These are phyloP conservation scores for Papiliotrema laurentii DNA, from an alignment of 1,284 basidiomycete genomes.

Conservation along the genomic window DNA sequence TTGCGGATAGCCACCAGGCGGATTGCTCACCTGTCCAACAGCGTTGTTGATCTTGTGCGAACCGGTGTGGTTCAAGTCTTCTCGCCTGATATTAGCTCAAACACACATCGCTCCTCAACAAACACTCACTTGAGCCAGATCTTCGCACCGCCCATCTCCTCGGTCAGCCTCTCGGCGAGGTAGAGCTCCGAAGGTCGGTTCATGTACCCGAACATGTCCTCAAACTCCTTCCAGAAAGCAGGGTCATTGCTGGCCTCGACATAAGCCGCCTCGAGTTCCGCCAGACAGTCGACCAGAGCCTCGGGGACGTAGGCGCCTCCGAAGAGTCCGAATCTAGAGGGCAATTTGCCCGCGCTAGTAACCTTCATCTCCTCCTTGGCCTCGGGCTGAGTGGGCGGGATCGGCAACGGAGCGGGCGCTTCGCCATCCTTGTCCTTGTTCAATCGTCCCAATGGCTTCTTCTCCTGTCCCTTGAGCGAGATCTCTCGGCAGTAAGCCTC, in stretches of 20 bases:
- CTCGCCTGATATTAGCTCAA: constrained; percentile 32
- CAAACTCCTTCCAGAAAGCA: constrained; percentile 88
- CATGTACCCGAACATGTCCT: constrained; percentile 84
- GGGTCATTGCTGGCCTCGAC: constrained; percentile 81
- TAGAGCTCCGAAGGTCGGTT: constrained; percentile 71
- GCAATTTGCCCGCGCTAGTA: constrained; percentile 54
- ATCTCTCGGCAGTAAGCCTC: constrained; percentile 71
- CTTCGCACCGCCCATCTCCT: constrained; percentile 76
- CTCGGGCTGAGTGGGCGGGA: constrained; percentile 30
- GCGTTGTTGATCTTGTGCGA: constrained; percentile 98
- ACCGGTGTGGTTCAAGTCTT: constrained; percentile 77
- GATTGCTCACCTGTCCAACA: constrained; percentile 66
- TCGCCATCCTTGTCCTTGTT: constrained; percentile 18
- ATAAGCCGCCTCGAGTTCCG: constrained; percentile 88
- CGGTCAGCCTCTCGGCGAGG: constrained; percentile 67
- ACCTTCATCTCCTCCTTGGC: constrained; percentile 32
- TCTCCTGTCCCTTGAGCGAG: constrained; percentile 56
- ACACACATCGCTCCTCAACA: background rate
- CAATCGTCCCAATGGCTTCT: constrained; percentile 37
- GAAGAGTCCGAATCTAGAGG: constrained; percentile 86
- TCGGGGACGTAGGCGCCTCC: constrained; percentile 98
- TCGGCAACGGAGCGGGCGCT: constrained; percentile 38
- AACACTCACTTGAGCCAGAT: constrained; percentile 88
- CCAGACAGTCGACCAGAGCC: constrained; percentile 81
- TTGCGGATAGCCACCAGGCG: background rate